Percentiles rank a stretch among this genome's conserved stretches.
Evolutionary conservation across 75 land plant genomes (phyloP).

Genomic region (Cunninghamia lanceolata): DNA sequence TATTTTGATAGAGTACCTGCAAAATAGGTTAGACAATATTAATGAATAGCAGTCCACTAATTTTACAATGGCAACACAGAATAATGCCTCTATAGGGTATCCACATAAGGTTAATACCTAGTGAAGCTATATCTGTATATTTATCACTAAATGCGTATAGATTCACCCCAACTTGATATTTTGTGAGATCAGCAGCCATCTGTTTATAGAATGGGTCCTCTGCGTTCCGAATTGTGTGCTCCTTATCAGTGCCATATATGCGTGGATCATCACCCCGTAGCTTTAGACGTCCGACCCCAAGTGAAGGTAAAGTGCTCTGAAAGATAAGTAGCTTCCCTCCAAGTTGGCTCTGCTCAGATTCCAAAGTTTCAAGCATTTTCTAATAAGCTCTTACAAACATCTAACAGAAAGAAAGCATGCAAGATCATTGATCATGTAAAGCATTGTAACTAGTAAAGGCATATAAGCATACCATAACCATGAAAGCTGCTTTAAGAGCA

Average conservation of each 20-base stretch:
- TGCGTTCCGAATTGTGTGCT: slow-evolving; percentile 62
- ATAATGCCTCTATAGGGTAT: not conserved
- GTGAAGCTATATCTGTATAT: slow-evolving; percentile 90
- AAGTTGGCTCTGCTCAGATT: slow-evolving; percentile 69
- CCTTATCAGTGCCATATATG: slow-evolving; percentile 91
- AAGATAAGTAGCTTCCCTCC: slow-evolving; percentile 95
- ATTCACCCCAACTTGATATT: slow-evolving; percentile 89
- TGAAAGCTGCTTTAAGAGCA: slow-evolving; percentile 80
- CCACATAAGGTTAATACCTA: slow-evolving; percentile 49
- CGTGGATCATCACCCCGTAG: slow-evolving; percentile 90
- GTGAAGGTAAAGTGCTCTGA: slow-evolving; percentile 90
- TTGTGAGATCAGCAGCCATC: slow-evolving; percentile 98
- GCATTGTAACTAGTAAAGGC: not conserved
- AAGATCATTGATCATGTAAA: not conserved
- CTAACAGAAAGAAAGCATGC: not conserved
- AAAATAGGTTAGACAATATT: not conserved
- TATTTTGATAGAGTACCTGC: slow-evolving; percentile 93
- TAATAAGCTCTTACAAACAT: not conserved
- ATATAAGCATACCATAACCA: slow-evolving; percentile 77
- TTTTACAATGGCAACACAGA: not conserved
- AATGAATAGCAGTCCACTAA: slow-evolving; percentile 2
- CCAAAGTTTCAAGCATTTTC: not conserved
- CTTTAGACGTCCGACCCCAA: slow-evolving; percentile 89
- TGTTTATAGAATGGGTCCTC: slow-evolving; percentile 98
- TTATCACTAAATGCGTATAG: slow-evolving; percentile 83